Conservation (phyloP, 2,329 filamentous ascomycete genomes). For the Ampelomyces quisqualis region DNA sequence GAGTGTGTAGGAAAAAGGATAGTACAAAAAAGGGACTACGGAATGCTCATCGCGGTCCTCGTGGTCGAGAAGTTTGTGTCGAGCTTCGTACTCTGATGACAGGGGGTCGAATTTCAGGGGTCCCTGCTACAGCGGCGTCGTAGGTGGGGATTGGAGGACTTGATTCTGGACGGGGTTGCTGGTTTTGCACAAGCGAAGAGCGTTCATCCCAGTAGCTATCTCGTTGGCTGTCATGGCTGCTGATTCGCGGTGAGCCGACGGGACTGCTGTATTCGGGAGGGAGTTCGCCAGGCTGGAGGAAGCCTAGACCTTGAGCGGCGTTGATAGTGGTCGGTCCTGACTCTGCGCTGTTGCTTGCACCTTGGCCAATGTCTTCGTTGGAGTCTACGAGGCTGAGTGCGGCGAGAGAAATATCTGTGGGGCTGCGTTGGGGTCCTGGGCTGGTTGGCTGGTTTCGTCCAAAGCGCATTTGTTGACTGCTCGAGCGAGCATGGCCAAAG, state of each 20-base stretch:
- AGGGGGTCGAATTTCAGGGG: slow-evolving; percentile 24
- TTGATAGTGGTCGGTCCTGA: slow-evolving; percentile 20
- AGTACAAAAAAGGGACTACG: slow-evolving; percentile 9
- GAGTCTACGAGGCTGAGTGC: slow-evolving; percentile 73
- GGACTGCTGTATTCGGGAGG: slow-evolving; percentile 55
- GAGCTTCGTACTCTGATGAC: slow-evolving; percentile 29
- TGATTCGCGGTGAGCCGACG: slow-evolving; percentile 37
- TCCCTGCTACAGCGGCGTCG: slow-evolving; percentile 77
- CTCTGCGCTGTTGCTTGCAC: slow-evolving; percentile 60
- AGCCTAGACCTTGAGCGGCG: slow-evolving; percentile 35
- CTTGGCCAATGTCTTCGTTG: slow-evolving; percentile 69
- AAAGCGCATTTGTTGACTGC: slow-evolving; percentile 76
- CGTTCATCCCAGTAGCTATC: slow-evolving; percentile 52
- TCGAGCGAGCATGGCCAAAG: slow-evolving; percentile 67
- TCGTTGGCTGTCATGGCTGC: slow-evolving; percentile 58
- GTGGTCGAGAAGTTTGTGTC: slow-evolving; percentile 24
- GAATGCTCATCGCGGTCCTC: slow-evolving; percentile 16
- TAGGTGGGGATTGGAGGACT: slow-evolving; percentile 78
- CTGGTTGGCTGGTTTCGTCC: slow-evolving; percentile 69
- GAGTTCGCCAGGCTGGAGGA: slow-evolving; percentile 41
- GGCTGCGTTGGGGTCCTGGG: slow-evolving; percentile 84
- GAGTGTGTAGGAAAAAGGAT: too few relatives aligned
- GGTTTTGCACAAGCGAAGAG: slow-evolving; percentile 47
- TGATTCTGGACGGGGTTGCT: slow-evolving; percentile 16
- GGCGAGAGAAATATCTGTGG: slow-evolving; percentile 93